Evolutionary conservation across 148 eudicot genomes (phyloP).

Genomic region (Arbutus unedo): DNA sequence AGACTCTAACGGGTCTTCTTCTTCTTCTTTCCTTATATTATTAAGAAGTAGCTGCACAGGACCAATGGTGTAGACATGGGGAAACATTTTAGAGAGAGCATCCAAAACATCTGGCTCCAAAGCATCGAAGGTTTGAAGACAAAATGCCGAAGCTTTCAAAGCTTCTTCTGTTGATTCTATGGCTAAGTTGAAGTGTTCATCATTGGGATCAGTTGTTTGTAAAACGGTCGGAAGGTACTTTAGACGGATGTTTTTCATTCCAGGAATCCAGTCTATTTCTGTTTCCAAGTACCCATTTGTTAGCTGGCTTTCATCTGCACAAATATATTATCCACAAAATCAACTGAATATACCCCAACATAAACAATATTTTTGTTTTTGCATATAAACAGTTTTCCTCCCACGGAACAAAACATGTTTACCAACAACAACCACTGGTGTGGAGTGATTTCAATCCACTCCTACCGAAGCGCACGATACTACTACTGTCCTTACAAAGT

Average conservation of each 20-base stretch:
- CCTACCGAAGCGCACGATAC: too few species aligned
- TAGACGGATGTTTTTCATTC: neutral
- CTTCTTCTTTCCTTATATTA: neutral
- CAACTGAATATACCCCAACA: too few species aligned
- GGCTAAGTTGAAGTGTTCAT: neutral
- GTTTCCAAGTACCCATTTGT: neutral
- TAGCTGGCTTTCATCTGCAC: neutral
- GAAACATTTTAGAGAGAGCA: constrained; percentile 7
- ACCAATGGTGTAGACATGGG: constrained; percentile 11
- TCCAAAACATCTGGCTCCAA: constrained; percentile 9
- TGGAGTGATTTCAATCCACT: too few species aligned
- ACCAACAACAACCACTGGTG: too few species aligned
- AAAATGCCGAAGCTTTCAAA: neutral
- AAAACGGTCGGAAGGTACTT: neutral
- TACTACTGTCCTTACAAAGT: too few species aligned
- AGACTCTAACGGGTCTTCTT: too few species aligned
- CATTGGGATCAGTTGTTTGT: neutral
- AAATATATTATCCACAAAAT: neutral
- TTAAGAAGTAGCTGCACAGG: constrained; percentile 12
- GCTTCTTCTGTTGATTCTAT: constrained; percentile 3
- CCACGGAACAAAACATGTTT: too few species aligned
- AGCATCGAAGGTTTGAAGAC: constrained; percentile 3
- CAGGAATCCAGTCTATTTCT: neutral
- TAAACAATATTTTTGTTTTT: too few species aligned
- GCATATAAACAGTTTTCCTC: too few species aligned